These are phyloP conservation scores for Blepharisma japonicum DNA, from an alignment of 73 alveolate genomes.

Conservation along the genomic window DNA sequence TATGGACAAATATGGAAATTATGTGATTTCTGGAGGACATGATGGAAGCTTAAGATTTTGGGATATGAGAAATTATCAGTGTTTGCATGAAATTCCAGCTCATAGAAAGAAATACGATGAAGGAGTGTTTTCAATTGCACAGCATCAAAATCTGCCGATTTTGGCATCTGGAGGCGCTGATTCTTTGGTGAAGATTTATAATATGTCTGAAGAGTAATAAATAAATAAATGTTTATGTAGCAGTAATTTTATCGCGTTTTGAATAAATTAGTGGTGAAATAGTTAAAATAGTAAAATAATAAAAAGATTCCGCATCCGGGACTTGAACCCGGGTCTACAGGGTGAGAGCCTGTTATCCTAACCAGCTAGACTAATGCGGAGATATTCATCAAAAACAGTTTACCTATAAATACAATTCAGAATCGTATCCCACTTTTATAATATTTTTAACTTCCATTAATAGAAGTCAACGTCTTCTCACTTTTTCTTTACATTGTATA, in stretches of 20 bases:
- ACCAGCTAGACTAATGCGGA: slow-evolving; percentile 35
- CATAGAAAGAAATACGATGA: slow-evolving; percentile 47
- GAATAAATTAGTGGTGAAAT: background rate
- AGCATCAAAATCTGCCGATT: slow-evolving; percentile 30
- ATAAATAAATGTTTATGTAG: too few relatives aligned
- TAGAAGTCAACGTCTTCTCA: too few relatives aligned
- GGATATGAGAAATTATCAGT: slow-evolving; percentile 43
- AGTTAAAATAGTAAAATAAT: background rate
- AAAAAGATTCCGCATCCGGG: slow-evolving; percentile 31
- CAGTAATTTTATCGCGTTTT: background rate
- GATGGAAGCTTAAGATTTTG: slow-evolving; percentile 41
- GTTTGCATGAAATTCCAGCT: slow-evolving; percentile 36
- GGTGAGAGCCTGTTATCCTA: slow-evolving; percentile 33
- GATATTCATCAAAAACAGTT: background rate
- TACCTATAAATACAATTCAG: too few relatives aligned
- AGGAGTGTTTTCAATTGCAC: slow-evolving; percentile 34
- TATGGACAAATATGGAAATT: slow-evolving; percentile 27
- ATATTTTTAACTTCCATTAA: too few relatives aligned
- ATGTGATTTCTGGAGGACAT: slow-evolving; percentile 28
- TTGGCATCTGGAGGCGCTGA: slow-evolving; percentile 48
- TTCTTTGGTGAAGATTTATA: slow-evolving; percentile 34
- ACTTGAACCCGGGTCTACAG: slow-evolving; percentile 32
- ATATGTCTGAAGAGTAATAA: too few relatives aligned
- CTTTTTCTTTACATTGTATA: too few relatives aligned
- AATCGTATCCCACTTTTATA: too few relatives aligned